Percentiles rank a stretch among this genome's conserved stretches.
Conservation (phyloP, 305 asterid genomes). For the Withania somnifera region DNA sequence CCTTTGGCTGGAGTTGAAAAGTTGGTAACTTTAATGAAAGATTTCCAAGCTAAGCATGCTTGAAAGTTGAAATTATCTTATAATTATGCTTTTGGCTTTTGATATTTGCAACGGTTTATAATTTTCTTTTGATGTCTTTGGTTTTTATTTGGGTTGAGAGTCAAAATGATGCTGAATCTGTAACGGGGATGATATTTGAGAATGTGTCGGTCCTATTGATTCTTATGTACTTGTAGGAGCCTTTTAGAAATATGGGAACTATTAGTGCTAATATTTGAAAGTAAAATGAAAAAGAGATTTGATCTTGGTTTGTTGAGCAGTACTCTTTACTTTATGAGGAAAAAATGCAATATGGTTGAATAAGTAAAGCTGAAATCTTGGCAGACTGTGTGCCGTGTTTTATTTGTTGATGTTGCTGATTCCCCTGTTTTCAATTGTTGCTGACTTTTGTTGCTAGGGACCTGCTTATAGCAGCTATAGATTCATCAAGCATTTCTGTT, state of each 20-base stretch:
- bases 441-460: not conserved
- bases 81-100: not conserved
- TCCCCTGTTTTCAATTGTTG: not conserved
- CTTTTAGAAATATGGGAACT: not conserved
- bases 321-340: not conserved
- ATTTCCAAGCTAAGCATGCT: conserved; percentile 78
- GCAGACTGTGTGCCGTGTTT: not conserved
- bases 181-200: not conserved
- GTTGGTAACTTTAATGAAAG: conserved; percentile 83
- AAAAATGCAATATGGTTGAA: not conserved
- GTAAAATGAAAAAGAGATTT: not conserved
- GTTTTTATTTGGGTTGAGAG: not conserved
- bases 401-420: not conserved
- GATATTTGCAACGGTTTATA: not conserved
- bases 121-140: not conserved
- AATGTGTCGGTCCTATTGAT: not conserved
- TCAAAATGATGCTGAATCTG: not conserved
- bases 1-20: conserved; percentile 85
- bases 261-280: not conserved
- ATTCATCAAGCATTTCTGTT: not conserved
- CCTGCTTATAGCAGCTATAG: not conserved
- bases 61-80: conserved; percentile 6
- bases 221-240: not conserved
- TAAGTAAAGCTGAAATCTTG: not conserved
- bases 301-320: not conserved